Evolutionary conservation across 345 rosid genomes (phyloP).

Genomic region (Passiflora organensis): DNA sequence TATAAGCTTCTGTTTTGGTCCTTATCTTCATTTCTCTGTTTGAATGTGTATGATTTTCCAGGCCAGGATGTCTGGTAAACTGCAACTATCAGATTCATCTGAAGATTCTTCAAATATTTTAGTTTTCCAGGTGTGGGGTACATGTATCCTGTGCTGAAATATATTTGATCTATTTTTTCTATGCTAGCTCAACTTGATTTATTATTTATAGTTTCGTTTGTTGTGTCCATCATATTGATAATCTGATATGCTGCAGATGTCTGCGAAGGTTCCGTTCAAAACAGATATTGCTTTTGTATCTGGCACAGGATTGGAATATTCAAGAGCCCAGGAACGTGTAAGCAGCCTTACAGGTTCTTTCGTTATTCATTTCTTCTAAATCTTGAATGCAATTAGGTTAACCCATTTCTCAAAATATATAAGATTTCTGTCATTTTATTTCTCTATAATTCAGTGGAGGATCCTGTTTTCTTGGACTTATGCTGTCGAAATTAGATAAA

Average conservation of each 20-base stretch:
- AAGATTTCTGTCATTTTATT: conserved; percentile 5
- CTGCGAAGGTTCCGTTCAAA: conserved; percentile 55
- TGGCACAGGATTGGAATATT: conserved; percentile 37
- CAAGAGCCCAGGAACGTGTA: conserved; percentile 52
- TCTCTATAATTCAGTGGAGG: not conserved
- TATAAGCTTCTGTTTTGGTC: not conserved
- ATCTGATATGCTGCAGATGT: conserved; percentile 42
- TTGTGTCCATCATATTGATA: conserved; percentile 10
- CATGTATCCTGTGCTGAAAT: conserved; percentile 1
- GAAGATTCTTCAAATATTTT: conserved; percentile 53
- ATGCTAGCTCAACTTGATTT: conserved; percentile 6
- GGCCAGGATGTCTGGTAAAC: conserved; percentile 39
- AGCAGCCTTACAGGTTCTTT: conserved; percentile 65
- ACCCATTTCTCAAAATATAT: conserved; percentile 1
- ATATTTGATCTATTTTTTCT: conserved; percentile 5
- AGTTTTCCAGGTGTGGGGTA: conserved; percentile 70
- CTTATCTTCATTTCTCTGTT: not conserved
- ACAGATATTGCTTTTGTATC: conserved; percentile 70
- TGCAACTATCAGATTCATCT: conserved; percentile 61
- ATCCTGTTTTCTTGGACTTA: too few species aligned
- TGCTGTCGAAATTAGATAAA: too few species aligned
- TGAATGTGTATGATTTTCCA: conserved; percentile 20
- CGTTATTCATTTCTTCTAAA: conserved; percentile 8
- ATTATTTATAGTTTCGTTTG: conserved; percentile 5
- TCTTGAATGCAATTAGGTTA: conserved; percentile 4